phyloP scores from a whole-genome alignment of 2,329 filamentous ascomycete genomes.

The Macrophomina pseudophaseolina region DNA sequence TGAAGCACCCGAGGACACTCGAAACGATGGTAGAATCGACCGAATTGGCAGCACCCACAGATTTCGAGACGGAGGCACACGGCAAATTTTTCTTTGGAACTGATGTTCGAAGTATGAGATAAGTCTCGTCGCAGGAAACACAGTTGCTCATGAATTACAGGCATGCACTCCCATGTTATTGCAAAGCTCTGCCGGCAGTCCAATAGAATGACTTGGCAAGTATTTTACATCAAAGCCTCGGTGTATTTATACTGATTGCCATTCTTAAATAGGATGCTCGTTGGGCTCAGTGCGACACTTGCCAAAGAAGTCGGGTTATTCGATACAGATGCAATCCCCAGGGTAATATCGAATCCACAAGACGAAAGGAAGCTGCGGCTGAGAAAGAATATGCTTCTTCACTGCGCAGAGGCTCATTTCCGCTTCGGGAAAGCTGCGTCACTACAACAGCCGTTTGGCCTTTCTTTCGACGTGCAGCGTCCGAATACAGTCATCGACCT shows the following conservation, averaged over 20 bases:
- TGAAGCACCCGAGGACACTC: constrained; percentile 16
- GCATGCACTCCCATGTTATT: constrained; percentile 12
- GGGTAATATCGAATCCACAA: not conserved
- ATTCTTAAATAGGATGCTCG: not conserved
- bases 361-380: constrained; percentile 8
- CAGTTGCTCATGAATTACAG: not conserved
- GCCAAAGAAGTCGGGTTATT: constrained; percentile 19
- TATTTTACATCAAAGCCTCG: not conserved
- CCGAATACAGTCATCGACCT: not conserved
- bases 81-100: constrained; percentile 22
- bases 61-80: constrained; percentile 11
- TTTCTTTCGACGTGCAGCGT: constrained; percentile 14
- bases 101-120: not conserved
- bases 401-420: constrained; percentile 6
- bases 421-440: constrained; percentile 2
- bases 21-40: constrained; percentile 8
- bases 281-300: constrained; percentile 5
- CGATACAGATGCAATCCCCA: constrained; percentile 1
- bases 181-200: not conserved
- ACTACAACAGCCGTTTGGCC: constrained; percentile 14
- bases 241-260: not conserved
- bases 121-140: not conserved
- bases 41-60: constrained; percentile 11
- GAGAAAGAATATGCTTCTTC: constrained; percentile 8
- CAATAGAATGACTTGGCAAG: constrained; percentile 20